A percentile compares a stretch with the other conserved stretches of the same genome.
Evolutionary conservation across 495 filamentous ascomycete species (phyloP).

Genomic region (Tuber calosporum): DNA sequence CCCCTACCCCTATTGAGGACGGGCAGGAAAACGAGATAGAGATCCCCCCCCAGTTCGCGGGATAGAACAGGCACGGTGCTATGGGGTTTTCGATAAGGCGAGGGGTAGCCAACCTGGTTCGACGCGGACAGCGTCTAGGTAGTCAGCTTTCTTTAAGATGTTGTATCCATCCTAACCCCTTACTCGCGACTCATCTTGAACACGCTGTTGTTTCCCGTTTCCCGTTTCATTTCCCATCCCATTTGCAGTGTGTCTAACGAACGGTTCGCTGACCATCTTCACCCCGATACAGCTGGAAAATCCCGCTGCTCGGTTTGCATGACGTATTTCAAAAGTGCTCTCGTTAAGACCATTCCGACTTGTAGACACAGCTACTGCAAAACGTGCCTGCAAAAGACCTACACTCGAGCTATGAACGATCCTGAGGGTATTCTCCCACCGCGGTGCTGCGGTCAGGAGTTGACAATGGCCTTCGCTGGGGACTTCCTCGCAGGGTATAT

Average conservation of each 20-base stretch:
- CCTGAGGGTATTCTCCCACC: slow-evolving; percentile 19
- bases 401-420: slow-evolving; percentile 30
- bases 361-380: slow-evolving; percentile 34
- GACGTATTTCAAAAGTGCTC: slow-evolving; percentile 22
- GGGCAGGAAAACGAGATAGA: not conserved
- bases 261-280: not conserved
- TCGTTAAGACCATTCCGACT: slow-evolving; percentile 17
- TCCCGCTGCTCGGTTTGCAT: slow-evolving; percentile 31
- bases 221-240: not conserved
- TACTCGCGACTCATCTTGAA: not conserved
- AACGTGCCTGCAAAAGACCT: slow-evolving; percentile 27
- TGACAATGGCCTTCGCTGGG: slow-evolving; percentile 23
- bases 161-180: not conserved
- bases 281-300: slow-evolving; percentile 18
- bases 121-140: not conserved
- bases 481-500: slow-evolving; percentile 27
- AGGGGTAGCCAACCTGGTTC: not conserved
- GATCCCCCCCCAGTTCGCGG: not conserved
- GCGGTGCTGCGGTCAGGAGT: slow-evolving; percentile 28
- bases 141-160: not conserved
- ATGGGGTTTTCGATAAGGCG: not conserved
- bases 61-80: not conserved
- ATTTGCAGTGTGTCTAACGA: not conserved
- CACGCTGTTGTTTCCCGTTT: not conserved
- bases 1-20: not conserved